Conservation (phyloP, 2,329 filamentous ascomycete species). For the Monilinia vaccinii-corymbosi region DNA sequence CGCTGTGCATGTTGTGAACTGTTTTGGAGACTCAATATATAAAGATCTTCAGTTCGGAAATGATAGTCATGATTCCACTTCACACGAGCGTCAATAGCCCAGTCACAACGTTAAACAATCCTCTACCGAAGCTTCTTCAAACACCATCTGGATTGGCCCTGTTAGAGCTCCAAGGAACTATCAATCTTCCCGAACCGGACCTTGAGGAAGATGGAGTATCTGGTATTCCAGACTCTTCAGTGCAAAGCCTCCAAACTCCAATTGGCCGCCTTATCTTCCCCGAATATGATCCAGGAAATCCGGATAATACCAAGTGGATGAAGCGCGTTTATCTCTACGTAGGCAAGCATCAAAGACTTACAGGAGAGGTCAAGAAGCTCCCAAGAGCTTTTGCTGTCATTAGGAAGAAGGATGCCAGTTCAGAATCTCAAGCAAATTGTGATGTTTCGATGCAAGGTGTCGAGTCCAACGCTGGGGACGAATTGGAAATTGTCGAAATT, state of each 20-base stretch:
- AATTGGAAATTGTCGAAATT: conserved; percentile 76
- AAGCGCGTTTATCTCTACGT: conserved; percentile 82
- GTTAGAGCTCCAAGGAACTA: conserved; percentile 83
- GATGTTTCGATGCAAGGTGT: conserved; percentile 29
- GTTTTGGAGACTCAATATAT: neutral
- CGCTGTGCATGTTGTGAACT: neutral
- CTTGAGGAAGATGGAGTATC: conserved; percentile 22
- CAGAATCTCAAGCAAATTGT: conserved; percentile 13
- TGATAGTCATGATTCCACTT: neutral
- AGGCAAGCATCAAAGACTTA: conserved; percentile 79
- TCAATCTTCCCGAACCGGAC: conserved; percentile 59
- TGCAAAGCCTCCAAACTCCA: conserved; percentile 34
- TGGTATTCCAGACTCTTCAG: neutral
- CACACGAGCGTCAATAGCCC: neutral
- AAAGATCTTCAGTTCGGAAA: neutral
- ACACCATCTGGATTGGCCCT: conserved; percentile 85
- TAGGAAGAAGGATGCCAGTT: conserved; percentile 37
- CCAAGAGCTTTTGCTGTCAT: conserved; percentile 72
- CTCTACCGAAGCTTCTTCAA: conserved; percentile 73
- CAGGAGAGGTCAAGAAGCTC: conserved; percentile 83
- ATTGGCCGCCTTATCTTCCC: conserved; percentile 74
- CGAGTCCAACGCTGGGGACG: conserved; percentile 71
- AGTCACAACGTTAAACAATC: conserved; percentile 26
- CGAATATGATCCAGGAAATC: conserved; percentile 51
- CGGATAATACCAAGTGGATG: conserved; percentile 67